These are phyloP conservation scores for Alternaria gansuensis DNA, from an alignment of 2,329 filamentous ascomycete species.

Conservation along the genomic window DNA sequence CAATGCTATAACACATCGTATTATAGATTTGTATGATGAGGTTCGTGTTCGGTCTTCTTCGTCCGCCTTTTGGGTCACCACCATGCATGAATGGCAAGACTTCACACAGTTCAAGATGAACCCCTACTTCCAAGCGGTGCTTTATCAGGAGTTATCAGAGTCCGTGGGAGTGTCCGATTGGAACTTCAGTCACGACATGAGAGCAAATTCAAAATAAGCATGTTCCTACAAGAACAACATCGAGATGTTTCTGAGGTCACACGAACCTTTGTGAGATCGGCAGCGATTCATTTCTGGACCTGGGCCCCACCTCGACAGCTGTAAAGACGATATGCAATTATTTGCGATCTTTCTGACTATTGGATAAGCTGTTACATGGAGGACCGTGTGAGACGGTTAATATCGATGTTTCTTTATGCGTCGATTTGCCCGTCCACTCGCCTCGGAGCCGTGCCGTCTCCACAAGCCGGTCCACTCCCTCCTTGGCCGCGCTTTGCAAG, in stretches of 20 bases:
- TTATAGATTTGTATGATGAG: neutral
- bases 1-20: neutral
- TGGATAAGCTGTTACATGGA: neutral
- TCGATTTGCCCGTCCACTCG: constrained; percentile 13
- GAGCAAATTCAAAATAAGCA: no score
- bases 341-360: neutral
- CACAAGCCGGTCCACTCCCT: constrained; percentile 13
- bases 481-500: constrained; percentile 1
- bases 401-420: neutral
- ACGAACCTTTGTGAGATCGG: neutral
- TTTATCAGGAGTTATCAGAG: neutral
- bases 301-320: neutral
- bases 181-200: neutral
- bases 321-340: neutral
- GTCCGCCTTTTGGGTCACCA: neutral
- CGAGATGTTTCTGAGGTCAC: neutral
- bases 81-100: neutral
- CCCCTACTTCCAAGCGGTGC: neutral
- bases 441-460: constrained; percentile 10
- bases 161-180: neutral
- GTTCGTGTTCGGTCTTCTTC: neutral
- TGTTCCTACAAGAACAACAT: neutral
- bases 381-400: neutral
- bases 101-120: neutral
- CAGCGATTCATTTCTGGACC: neutral